Evolutionary conservation across 352 stramenopile species (phyloP), one percentile per base, ranked within the genome.

Genomic region (Globisporangium barbulae): DNA sequence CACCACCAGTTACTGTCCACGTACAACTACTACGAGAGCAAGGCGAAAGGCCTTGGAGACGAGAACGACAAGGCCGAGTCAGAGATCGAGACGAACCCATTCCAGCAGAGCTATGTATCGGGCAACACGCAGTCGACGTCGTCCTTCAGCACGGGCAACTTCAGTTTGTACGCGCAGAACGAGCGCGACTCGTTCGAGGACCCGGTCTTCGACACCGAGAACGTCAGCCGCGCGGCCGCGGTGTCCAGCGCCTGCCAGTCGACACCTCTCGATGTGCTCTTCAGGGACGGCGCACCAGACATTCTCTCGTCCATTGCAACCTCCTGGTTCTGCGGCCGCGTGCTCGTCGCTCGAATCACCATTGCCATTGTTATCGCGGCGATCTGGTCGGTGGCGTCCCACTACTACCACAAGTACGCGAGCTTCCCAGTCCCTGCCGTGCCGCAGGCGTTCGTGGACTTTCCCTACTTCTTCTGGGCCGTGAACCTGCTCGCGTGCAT

Each of bases 11-110:
- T 85, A 33, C 52, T 82, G 21, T 58, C 60, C 17, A 85, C 74
- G 13, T 79, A 74, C 47, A 63, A 75, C 49, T 82, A 71, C 69
- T 82, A 82, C 42, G 74, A 82, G 44, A 67, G 71, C 57, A 41
- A 66, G 21, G 55, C 21, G 35, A 33, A 19, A 72, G 61, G 31
- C 69, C 55, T 55, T 55, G 2, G 58, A 60, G 5, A 25, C 42
- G 45, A 73, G 31, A 64, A 75, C 15, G 61, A 45, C 19, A 72
- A 63, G 10, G 59, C 28, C 13, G 65, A 68, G 39, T 12, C 39
- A 19, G 39, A 44, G 15, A 6, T 17, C 39, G 39, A n/a, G 13
- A 58, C 42, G 19, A 30, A 59, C n/a, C 71, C 64, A 1, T 79
- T 83, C 48, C 63, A 76, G 53, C 5, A 5, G 5, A 80, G 73